Conservation (phyloP, 2,329 filamentous ascomycete species). For the Aspergillus clavatus region DNA sequence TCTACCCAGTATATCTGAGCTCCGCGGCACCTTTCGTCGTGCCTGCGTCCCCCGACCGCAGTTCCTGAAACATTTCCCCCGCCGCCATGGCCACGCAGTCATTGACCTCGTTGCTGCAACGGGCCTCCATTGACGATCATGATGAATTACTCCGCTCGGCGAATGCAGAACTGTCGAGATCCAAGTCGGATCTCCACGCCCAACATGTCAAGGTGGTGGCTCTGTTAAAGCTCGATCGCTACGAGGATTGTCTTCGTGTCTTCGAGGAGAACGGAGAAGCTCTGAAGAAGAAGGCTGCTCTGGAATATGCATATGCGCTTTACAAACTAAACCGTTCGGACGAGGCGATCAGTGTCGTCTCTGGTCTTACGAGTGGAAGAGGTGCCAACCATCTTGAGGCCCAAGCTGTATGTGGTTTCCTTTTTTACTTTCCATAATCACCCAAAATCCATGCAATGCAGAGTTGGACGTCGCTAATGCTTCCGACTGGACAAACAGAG, state of each 20-base stretch:
- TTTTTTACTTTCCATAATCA: too few species aligned
- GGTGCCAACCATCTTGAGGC: constrained; percentile 58
- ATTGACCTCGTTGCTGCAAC: constrained; percentile 53
- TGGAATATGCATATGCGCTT: constrained; percentile 60
- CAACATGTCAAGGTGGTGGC: constrained; percentile 58
- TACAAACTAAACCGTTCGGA: constrained; percentile 56
- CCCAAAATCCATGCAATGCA: not conserved
- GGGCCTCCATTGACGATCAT: constrained; percentile 57
- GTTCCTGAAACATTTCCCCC: not conserved
- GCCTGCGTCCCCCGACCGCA: not conserved
- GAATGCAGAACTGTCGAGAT: constrained; percentile 53
- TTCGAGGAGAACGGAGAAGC: constrained; percentile 51
- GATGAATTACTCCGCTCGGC: constrained; percentile 57
- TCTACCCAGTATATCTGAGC: not conserved
- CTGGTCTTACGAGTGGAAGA: constrained; percentile 38
- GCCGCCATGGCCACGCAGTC: constrained; percentile 42
- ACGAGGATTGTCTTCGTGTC: constrained; percentile 54
- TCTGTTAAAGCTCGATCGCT: constrained; percentile 59
- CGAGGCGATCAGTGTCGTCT: constrained; percentile 51
- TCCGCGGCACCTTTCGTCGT: not conserved
- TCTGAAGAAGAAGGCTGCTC: constrained; percentile 50
- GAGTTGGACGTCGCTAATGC: not conserved
- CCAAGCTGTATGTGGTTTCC: constrained; percentile 48
- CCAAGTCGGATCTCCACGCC: constrained; percentile 52
- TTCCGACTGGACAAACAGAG: constrained; percentile 16